Evolutionary conservation across 805 yeast species (phyloP).

Genomic region (Wickerhamomyces xylosicus): DNA sequence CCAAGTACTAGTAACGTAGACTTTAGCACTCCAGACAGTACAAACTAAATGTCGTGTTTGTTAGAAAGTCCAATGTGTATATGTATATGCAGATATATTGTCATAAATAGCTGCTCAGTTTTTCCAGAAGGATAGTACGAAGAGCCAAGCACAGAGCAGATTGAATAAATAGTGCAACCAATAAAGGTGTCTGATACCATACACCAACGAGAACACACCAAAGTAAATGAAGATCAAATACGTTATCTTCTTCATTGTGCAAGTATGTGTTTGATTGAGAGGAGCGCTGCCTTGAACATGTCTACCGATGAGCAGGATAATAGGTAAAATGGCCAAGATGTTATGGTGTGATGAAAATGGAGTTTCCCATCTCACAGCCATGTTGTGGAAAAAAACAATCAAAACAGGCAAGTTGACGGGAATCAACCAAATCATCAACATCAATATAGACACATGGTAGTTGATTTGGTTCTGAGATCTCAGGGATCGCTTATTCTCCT

Average conservation of each 20-base stretch:
- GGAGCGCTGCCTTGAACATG: slow-evolving; percentile 35
- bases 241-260: slow-evolving; percentile 22
- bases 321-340: slow-evolving; percentile 65
- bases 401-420: slow-evolving; percentile 74
- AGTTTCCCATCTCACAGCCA: slow-evolving; percentile 68
- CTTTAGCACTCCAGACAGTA: too few relatives aligned
- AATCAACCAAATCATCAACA: slow-evolving; percentile 66
- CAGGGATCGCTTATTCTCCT: slow-evolving; percentile 8
- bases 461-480: slow-evolving; percentile 31
- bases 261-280: slow-evolving; percentile 28
- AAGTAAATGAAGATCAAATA: slow-evolving; percentile 36
- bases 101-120: not conserved
- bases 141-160: slow-evolving; percentile 44
- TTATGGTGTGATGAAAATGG: slow-evolving; percentile 86
- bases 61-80: too few relatives aligned
- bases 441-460: slow-evolving; percentile 50
- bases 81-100: too few relatives aligned
- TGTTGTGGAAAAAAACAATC: slow-evolving; percentile 73
- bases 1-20: too few relatives aligned
- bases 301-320: slow-evolving; percentile 46
- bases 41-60: too few relatives aligned
- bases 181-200: slow-evolving; percentile 75
- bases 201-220: slow-evolving; percentile 51
- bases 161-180: slow-evolving; percentile 77
- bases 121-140: slow-evolving; percentile 19